A percentile compares a stretch with the other conserved stretches of the same genome.
phyloP scores from a whole-genome alignment of 805 yeast genomes.

The Kodamaea neixiangensis region DNA sequence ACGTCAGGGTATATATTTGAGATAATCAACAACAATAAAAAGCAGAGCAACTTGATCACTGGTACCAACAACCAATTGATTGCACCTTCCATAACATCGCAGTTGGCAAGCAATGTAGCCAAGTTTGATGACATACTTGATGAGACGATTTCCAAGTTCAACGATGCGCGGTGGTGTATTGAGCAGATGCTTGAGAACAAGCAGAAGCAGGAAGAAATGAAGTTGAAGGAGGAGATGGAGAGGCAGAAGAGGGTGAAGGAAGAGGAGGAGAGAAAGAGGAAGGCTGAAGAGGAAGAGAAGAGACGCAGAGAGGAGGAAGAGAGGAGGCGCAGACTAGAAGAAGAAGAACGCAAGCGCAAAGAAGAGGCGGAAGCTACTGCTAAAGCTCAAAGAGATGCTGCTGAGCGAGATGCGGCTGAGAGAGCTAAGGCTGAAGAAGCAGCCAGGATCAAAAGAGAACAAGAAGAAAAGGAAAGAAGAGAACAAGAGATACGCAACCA shows the following conservation, averaged over 20 bases:
- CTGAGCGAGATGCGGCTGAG: slow-evolving; percentile 13
- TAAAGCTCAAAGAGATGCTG: slow-evolving; percentile 13
- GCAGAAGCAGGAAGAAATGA: slow-evolving; percentile 43
- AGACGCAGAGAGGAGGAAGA: slow-evolving; percentile 18
- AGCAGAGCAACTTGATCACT: slow-evolving; percentile 42
- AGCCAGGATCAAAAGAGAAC: slow-evolving; percentile 16
- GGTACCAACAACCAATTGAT: slow-evolving; percentile 45
- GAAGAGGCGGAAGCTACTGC: slow-evolving; percentile 15
- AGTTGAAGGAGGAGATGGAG: slow-evolving; percentile 37
- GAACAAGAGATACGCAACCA: slow-evolving; percentile 10
- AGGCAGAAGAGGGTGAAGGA: slow-evolving; percentile 27
- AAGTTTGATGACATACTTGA: slow-evolving; percentile 45
- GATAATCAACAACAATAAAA: slow-evolving; percentile 40
- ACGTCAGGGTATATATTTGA: slow-evolving; percentile 47
- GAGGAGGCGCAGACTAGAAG: slow-evolving; percentile 18
- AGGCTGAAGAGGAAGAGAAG: slow-evolving; percentile 22
- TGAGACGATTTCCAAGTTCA: slow-evolving; percentile 41
- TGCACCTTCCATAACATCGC: slow-evolving; percentile 37
- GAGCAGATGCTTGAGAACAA: slow-evolving; percentile 44
- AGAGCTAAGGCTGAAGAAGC: slow-evolving; percentile 15
- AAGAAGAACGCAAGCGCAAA: slow-evolving; percentile 17
- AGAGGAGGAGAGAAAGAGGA: slow-evolving; percentile 24
- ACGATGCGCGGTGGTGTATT: slow-evolving; percentile 46
- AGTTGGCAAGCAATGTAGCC: slow-evolving; percentile 33
- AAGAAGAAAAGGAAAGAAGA: slow-evolving; percentile 17